phyloP scores from a whole-genome alignment of 2,329 filamentous ascomycete genomes.

The Fusarium xylarioides region DNA sequence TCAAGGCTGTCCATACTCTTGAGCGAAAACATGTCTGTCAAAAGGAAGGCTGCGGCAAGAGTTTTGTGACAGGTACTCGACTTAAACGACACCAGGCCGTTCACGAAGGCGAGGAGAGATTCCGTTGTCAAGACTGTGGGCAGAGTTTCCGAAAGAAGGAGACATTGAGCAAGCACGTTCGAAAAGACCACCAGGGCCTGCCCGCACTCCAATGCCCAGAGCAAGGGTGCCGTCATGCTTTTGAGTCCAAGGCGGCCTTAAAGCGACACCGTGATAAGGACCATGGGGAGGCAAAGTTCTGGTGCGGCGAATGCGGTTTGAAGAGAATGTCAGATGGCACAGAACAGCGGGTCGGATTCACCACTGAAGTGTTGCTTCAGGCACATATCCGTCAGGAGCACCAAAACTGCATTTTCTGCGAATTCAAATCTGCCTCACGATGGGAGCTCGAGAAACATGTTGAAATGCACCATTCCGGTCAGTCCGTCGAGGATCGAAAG shows the following conservation, averaged over 20 bases:
- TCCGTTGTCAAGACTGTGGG: conserved; percentile 77
- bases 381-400: conserved; percentile 78
- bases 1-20: conserved; percentile 81
- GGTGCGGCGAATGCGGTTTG: conserved; percentile 76
- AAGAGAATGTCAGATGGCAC: conserved; percentile 51
- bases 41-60: conserved; percentile 78
- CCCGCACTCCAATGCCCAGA: conserved; percentile 77
- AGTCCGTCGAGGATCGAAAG: conserved; percentile 69
- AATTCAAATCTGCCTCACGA: conserved; percentile 71
- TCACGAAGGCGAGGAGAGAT: conserved; percentile 78
- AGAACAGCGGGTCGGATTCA: conserved; percentile 66
- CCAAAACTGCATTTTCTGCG: conserved; percentile 79
- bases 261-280: conserved; percentile 75
- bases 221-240: conserved; percentile 70
- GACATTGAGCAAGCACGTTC: conserved; percentile 84
- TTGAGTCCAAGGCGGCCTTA: conserved; percentile 77
- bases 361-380: conserved; percentile 75
- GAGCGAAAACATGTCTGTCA: conserved; percentile 76
- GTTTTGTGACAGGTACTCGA: conserved; percentile 81
- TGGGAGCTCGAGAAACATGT: conserved; percentile 79
- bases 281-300: conserved; percentile 76
- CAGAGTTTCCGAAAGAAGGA: conserved; percentile 88
- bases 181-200: conserved; percentile 75
- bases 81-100: conserved; percentile 80
- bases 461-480: conserved; percentile 77